phyloP scores from a whole-genome alignment of 2,329 filamentous ascomycete genomes.

The Periconia digitata region DNA sequence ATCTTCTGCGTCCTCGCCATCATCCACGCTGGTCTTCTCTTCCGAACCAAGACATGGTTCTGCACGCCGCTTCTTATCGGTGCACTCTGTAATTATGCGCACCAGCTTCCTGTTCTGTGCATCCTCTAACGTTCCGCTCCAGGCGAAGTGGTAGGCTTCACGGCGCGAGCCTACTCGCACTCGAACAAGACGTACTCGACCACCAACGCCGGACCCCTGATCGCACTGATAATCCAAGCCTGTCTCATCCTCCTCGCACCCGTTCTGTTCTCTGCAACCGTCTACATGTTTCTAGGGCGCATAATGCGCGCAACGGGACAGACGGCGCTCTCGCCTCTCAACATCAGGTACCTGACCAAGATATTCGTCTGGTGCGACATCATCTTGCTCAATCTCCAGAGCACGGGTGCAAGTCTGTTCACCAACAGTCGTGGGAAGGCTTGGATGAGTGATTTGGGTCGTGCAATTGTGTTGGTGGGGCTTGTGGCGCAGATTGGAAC shows the following conservation, averaged over 20 bases:
- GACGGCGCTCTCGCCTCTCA: slow-evolving; percentile 43
- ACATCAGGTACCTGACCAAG: slow-evolving; percentile 49
- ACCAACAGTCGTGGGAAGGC: slow-evolving; percentile 13
- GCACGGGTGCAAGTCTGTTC: slow-evolving; percentile 41
- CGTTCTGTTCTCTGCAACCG: slow-evolving; percentile 45
- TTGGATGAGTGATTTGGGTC: slow-evolving; percentile 31
- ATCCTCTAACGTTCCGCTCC: slow-evolving; percentile 5
- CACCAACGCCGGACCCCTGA: slow-evolving; percentile 22
- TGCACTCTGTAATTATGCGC: slow-evolving; percentile 46
- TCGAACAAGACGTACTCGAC: neutral
- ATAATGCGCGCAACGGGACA: slow-evolving; percentile 40
- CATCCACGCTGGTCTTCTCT: slow-evolving; percentile 45
- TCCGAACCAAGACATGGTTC: slow-evolving; percentile 49
- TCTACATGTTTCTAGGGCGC: slow-evolving; percentile 47
- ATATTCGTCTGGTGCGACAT: slow-evolving; percentile 57
- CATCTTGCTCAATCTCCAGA: slow-evolving; percentile 53
- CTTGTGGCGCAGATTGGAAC: slow-evolving; percentile 51
- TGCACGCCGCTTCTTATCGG: slow-evolving; percentile 50
- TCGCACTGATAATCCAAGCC: slow-evolving; percentile 41
- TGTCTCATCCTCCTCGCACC: slow-evolving; percentile 44
- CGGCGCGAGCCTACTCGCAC: slow-evolving; percentile 20
- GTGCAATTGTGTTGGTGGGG: slow-evolving; percentile 49
- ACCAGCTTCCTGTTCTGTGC: slow-evolving; percentile 6
- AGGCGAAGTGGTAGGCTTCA: slow-evolving; percentile 42
- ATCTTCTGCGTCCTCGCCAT: slow-evolving; percentile 47